These are phyloP conservation scores for Selaginella tamariscina DNA, from an alignment of 75 land plant species.

Conservation along the genomic window DNA sequence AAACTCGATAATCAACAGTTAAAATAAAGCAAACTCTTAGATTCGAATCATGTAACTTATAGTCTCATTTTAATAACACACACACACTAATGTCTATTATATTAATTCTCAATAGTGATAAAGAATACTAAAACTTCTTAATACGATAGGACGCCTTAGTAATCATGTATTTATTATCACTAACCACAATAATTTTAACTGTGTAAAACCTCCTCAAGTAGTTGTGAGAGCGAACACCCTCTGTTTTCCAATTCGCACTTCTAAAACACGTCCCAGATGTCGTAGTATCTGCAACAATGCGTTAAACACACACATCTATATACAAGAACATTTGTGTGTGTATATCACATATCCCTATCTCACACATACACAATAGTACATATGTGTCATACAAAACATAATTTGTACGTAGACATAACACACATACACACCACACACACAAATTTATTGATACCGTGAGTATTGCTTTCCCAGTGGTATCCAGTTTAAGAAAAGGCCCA, in stretches of 20 bases:
- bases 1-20: too few species aligned
- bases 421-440: constrained; percentile 32
- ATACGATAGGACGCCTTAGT: too few species aligned
- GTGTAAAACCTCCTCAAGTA: constrained; percentile 23
- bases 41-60: too few species aligned
- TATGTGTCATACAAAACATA: background rate
- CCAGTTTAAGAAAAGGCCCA: constrained; percentile 73
- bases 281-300: constrained; percentile 52
- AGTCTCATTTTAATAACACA: too few species aligned
- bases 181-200: too few species aligned
- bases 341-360: background rate
- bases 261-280: constrained; percentile 76
- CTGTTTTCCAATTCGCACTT: constrained; percentile 65
- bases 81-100: too few species aligned
- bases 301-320: background rate
- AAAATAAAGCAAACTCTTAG: too few species aligned
- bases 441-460: too few species aligned
- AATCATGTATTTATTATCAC: too few species aligned
- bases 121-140: too few species aligned
- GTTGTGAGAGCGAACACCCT: constrained; percentile 52
- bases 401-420: background rate
- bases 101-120: too few species aligned
- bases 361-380: background rate
- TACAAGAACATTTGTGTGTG: background rate
- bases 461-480: constrained; percentile 85